Conservation (phyloP, 2,329 filamentous ascomycete genomes). For the Magnaporthales sp. region DNA sequence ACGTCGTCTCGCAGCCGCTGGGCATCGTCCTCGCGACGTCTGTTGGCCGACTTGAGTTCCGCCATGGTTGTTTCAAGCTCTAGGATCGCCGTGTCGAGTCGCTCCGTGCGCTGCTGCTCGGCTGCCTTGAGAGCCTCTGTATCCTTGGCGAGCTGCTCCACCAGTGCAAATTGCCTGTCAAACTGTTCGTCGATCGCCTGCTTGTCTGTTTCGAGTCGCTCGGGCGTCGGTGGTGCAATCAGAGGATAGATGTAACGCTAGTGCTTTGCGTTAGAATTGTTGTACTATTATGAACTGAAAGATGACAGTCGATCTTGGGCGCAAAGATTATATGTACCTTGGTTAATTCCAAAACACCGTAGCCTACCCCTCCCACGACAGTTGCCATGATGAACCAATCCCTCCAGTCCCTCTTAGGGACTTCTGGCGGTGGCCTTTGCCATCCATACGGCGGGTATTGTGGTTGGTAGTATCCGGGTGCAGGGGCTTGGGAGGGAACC, state of each 20-base stretch:
- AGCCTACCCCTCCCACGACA: slow-evolving; percentile 79
- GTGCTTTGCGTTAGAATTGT: not conserved
- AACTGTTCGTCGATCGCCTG: slow-evolving; percentile 88
- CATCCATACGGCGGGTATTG: slow-evolving; percentile 42
- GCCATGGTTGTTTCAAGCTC: slow-evolving; percentile 79
- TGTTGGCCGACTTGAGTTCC: slow-evolving; percentile 73
- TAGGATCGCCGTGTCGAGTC: slow-evolving; percentile 69
- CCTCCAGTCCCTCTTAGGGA: slow-evolving; percentile 84
- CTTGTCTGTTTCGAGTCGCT: slow-evolving; percentile 92
- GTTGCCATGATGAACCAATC: slow-evolving; percentile 99
- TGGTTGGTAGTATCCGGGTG: slow-evolving; percentile 33
- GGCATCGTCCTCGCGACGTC: slow-evolving; percentile 78
- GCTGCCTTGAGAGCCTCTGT: slow-evolving; percentile 81
- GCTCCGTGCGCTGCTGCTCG: slow-evolving; percentile 75
- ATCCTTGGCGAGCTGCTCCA: slow-evolving; percentile 88
- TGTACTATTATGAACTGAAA: not conserved
- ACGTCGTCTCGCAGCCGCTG: slow-evolving; percentile 83
- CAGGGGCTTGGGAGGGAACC: slow-evolving; percentile 26
- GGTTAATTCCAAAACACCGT: slow-evolving; percentile 79
- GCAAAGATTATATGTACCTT: slow-evolving; percentile 50
- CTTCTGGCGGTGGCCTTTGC: slow-evolving; percentile 46
- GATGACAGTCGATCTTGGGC: not conserved
- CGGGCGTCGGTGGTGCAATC: slow-evolving; percentile 86
- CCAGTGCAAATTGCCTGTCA: slow-evolving; percentile 78
- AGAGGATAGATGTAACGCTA: slow-evolving; percentile 86